Base-by-base conservation (phyloP, 1,139 yeast genomes). In the Sugiyamaella grinbergsii region DNA sequence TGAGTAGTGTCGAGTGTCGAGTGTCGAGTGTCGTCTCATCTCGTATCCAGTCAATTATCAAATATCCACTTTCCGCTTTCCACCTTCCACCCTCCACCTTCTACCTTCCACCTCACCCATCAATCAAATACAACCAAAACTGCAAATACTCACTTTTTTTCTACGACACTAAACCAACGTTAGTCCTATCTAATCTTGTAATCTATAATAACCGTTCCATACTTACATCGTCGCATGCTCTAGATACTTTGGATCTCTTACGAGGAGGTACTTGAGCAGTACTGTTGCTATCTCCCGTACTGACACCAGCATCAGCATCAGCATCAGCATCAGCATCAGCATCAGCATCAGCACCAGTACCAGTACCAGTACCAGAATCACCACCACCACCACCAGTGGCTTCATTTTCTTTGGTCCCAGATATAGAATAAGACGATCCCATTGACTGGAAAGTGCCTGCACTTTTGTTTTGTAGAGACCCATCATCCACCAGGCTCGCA, bases 161-260 rank as follows among this genome's bases (percentile, higher is more conserved):
- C 72, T 61, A 22, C 73, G 71, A 50, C 73, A 70, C 62, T 62
- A 32, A 11, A 10, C 23, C 32, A 24, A 11, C 19, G 40, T 39
- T 40, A 40, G 41, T 40, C 10, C 15, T 20, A 7, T 10, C 15
- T n/a, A n/a, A n/a, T n/a, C n/a, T n/a, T n/a, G n/a, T n/a, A n/a
- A n/a, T n/a, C n/a, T n/a, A n/a, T n/a, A n/a, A 23, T 23, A 23
- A 23, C 8, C 26, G 8, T 23, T 5, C 26, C 26, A 16, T 18
- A 57, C 65, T 49, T 47, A 62, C 66, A 56, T 72, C 75, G 57
- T 72, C 76, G 58, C 76, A 72, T 15, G 76, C 76, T 24, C 76
- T 60, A 5, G 76, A 71, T 4, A 71, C 74, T 52, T 72, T 72
- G 34, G 74, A 66, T 28, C 76, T 66, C 54, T 71, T 72, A 23